Conservation (phyloP, 305 asterid genomes). For the Coffea humblotiana region DNA sequence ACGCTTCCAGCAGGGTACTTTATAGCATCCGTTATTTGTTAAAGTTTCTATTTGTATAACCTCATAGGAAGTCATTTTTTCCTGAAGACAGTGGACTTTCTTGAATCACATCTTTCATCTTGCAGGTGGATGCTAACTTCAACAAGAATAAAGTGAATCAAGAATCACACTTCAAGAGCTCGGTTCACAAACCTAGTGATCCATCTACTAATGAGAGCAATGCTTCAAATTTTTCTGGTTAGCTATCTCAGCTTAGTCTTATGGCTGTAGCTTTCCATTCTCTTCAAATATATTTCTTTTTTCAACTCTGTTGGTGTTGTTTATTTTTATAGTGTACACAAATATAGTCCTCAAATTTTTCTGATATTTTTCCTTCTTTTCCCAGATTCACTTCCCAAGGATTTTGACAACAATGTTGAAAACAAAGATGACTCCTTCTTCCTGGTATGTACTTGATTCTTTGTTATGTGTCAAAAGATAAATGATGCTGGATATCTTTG, state of each 20-base stretch:
- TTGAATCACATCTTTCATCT: constrained; percentile 5
- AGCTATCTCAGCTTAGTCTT: constrained; percentile 17
- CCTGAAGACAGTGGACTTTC: constrained; percentile 8
- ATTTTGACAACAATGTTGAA: constrained; percentile 35
- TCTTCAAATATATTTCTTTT: background rate
- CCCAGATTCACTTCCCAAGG: constrained; percentile 39
- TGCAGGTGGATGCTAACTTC: constrained; percentile 43
- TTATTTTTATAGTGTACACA: background rate
- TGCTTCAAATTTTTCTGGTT: constrained; percentile 47
- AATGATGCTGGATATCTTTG: background rate
- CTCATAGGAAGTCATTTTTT: constrained; percentile 1
- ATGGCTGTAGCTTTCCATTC: background rate
- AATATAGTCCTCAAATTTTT: background rate
- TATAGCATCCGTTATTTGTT: constrained; percentile 1
- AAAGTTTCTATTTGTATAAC: background rate
- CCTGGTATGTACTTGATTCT: constrained; percentile 43
- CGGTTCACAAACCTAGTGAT: constrained; percentile 23
- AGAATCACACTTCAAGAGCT: constrained; percentile 28
- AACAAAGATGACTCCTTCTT: constrained; percentile 52
- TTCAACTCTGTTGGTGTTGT: background rate
- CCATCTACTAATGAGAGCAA: constrained; percentile 33
- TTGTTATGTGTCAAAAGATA: background rate
- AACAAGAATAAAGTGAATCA: constrained; percentile 36
- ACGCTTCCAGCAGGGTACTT: constrained; percentile 47
- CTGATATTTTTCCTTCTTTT: constrained; percentile 16